These are phyloP conservation scores for Phytophthora hibernalis DNA, from an alignment of 352 stramenopile genomes.

Conservation along the genomic window DNA sequence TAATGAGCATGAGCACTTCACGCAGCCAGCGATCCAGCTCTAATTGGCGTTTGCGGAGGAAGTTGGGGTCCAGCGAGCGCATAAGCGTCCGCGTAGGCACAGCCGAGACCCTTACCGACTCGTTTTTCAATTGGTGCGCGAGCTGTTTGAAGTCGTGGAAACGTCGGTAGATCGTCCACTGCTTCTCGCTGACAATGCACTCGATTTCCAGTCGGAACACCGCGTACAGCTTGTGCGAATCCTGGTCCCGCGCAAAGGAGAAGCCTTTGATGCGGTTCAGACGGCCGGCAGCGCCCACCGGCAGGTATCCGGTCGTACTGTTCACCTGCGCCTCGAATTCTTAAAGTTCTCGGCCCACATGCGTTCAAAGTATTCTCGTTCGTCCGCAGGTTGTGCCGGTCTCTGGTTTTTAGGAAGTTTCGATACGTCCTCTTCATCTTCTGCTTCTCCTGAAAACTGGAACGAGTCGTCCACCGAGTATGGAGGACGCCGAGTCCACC, in stretches of 20 bases:
- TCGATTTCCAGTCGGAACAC: constrained; percentile 87
- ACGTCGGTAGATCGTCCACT: constrained; percentile 87
- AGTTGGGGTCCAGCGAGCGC: constrained; percentile 82
- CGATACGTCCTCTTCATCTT: constrained; percentile 36
- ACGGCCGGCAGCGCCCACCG: constrained; percentile 64
- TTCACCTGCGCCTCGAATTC: constrained; percentile 70
- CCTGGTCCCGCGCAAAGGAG: constrained; percentile 71
- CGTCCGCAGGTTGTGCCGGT: constrained; percentile 69
- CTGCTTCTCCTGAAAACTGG: constrained; percentile 39
- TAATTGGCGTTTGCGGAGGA: constrained; percentile 84
- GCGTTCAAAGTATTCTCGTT: constrained; percentile 85
- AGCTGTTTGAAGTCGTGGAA: constrained; percentile 91
- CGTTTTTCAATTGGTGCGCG: constrained; percentile 81
- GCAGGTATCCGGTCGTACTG: constrained; percentile 76
- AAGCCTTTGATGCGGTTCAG: constrained; percentile 87
- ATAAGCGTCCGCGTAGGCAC: constrained; percentile 84
- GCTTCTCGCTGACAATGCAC: constrained; percentile 87
- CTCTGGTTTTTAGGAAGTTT: constrained; percentile 78
- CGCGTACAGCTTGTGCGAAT: constrained; percentile 78
- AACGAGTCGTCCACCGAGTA: constrained; percentile 74
- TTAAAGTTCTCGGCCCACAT: constrained; percentile 89
- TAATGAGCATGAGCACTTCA: constrained; percentile 84
- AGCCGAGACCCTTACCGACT: constrained; percentile 76
- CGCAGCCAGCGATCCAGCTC: constrained; percentile 88
- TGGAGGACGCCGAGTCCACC: constrained; percentile 60